Conservation (phyloP, 805 yeast genomes). For the Vanderwaltozyma tropicalis region DNA sequence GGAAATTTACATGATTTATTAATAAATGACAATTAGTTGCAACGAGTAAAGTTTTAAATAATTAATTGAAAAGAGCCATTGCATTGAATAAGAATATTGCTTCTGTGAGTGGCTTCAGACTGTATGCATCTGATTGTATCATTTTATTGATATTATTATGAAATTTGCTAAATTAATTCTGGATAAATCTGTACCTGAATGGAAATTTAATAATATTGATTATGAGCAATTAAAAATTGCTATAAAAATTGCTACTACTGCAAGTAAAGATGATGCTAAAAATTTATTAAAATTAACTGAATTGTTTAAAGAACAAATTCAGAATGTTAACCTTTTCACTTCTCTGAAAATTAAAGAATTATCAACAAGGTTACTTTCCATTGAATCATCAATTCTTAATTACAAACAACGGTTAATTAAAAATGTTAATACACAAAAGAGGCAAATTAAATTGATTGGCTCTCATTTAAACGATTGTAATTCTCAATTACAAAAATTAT, state of each 20-base stretch:
- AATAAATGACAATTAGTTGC: too few species aligned
- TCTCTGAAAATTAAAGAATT: slow-evolving; percentile 25
- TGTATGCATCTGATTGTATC: background rate
- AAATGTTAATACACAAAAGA: background rate
- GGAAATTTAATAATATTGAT: slow-evolving; percentile 77
- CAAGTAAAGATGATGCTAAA: slow-evolving; percentile 2
- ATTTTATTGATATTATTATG: slow-evolving; percentile 34
- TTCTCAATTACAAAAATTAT: slow-evolving; percentile 38
- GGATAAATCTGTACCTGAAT: slow-evolving; percentile 73
- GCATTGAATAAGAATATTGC: too few species aligned
- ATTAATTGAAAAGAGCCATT: too few species aligned
- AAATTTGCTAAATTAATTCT: slow-evolving; percentile 75
- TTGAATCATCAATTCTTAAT: slow-evolving; percentile 19
- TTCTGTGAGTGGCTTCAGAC: too few species aligned
- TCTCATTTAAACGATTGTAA: slow-evolving; percentile 18
- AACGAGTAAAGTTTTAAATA: too few species aligned
- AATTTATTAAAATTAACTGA: slow-evolving; percentile 6
- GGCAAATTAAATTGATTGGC: slow-evolving; percentile 10
- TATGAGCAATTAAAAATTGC: slow-evolving; percentile 65
- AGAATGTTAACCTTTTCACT: slow-evolving; percentile 19
- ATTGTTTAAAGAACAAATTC: slow-evolving; percentile 18
- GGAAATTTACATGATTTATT: too few species aligned
- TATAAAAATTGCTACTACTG: slow-evolving; percentile 47
- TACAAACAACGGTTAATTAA: slow-evolving; percentile 3
- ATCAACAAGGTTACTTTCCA: slow-evolving; percentile 18